Conservation (phyloP, 2,329 filamentous ascomycete genomes). For the Biscogniauxia marginata region DNA sequence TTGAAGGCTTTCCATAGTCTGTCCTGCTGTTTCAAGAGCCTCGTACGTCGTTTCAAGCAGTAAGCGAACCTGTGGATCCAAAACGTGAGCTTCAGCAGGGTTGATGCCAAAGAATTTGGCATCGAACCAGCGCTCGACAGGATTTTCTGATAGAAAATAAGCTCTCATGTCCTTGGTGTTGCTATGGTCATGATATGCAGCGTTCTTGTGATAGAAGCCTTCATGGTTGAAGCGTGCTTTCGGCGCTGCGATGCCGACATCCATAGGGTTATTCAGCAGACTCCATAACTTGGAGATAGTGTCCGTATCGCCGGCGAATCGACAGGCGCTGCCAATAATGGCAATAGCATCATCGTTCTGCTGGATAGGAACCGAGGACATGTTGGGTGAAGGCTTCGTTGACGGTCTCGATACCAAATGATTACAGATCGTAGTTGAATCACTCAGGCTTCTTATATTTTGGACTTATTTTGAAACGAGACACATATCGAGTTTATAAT, state of each 20-base stretch:
- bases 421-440: too few relatives aligned
- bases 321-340: conserved; percentile 16
- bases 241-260: conserved; percentile 29
- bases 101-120: conserved; percentile 14
- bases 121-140: conserved; percentile 27
- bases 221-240: conserved; percentile 32
- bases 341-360: too few relatives aligned
- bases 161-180: conserved; percentile 32
- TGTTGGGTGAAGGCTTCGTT: too few relatives aligned
- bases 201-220: conserved; percentile 36
- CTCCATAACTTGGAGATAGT: conserved; percentile 17
- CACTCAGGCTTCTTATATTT: too few relatives aligned
- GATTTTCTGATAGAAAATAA: conserved; percentile 36
- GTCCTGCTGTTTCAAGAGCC: conserved; percentile 2
- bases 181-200: conserved; percentile 34
- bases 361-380: too few relatives aligned
- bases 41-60: conserved; percentile 11
- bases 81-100: conserved; percentile 7
- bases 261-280: conserved; percentile 8
- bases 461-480: too few relatives aligned
- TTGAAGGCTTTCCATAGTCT: not conserved
- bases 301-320: conserved; percentile 14
- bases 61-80: conserved; percentile 9
- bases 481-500: too few relatives aligned
- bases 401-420: too few relatives aligned